A percentile compares a stretch with the other conserved stretches of the same genome.
These are phyloP conservation scores for Camellia lanceoleosa DNA, from an alignment of 148 eudicot genomes.

Conservation along the genomic window DNA sequence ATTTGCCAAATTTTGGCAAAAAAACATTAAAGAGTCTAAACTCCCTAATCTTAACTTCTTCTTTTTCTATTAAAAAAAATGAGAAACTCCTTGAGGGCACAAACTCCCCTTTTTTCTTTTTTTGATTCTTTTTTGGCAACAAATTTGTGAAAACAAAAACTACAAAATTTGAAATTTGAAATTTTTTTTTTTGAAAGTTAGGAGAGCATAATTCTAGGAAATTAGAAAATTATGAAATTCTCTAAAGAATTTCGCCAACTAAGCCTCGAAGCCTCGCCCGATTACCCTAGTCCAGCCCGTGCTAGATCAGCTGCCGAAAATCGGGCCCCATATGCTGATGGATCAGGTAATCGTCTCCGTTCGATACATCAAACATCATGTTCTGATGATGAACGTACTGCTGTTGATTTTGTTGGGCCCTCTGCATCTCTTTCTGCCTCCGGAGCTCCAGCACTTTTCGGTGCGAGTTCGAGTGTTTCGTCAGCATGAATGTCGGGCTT, in stretches of 20 bases:
- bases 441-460: conserved; percentile 88
- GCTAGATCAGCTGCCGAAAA: conserved; percentile 58
- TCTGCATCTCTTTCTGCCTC: conserved; percentile 73
- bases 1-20: conserved; percentile 25
- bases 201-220: conserved; percentile 7
- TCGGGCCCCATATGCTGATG: conserved; percentile 79
- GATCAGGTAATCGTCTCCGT: conserved; percentile 73
- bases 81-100: no score
- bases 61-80: neutral
- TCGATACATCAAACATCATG: conserved; percentile 49
- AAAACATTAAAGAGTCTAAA: conserved; percentile 21
- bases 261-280: neutral
- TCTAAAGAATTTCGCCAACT: neutral
- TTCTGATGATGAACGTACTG: conserved; percentile 35
- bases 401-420: conserved; percentile 42
- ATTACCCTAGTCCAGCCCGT: neutral
- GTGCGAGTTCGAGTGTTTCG: conserved; percentile 96
- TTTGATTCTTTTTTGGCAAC: neutral
- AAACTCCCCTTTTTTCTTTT: neutral
- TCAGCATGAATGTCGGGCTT: conserved; percentile 77
- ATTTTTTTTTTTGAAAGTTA: no score
- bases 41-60: neutral
- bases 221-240: conserved; percentile 9
- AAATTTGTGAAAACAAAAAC: conserved; percentile 13
- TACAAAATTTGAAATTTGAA: conserved; percentile 33